These are phyloP conservation scores for Dorcoceras hygrometricum DNA, from an alignment of 257 asterid species.

Conservation along the genomic window DNA sequence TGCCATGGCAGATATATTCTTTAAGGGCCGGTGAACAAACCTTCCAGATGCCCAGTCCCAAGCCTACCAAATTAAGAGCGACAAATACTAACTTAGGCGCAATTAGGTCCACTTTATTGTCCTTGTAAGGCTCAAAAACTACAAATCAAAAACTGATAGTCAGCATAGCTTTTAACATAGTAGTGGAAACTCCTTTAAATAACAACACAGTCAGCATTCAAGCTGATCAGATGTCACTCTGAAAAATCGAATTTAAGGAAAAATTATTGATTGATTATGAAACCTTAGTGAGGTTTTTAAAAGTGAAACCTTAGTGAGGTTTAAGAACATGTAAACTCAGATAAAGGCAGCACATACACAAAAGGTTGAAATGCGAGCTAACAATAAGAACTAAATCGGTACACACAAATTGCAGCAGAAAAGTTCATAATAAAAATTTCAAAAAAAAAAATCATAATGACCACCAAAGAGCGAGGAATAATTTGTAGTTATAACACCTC, in stretches of 20 bases:
- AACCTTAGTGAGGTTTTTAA: constrained; percentile 1
- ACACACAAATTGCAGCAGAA: constrained; percentile 15
- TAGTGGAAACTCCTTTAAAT: background rate
- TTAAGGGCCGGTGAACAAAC: constrained; percentile 36
- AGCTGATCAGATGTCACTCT: constrained; percentile 7
- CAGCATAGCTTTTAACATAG: constrained; percentile 8
- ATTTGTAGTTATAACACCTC: background rate
- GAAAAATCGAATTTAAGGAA: background rate
- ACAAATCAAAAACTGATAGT: constrained; percentile 27
- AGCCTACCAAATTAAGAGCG: constrained; percentile 82
- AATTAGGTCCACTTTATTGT: constrained; percentile 76
- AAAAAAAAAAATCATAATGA: constrained; percentile 6
- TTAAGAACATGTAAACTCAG: background rate
- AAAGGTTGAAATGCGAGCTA: background rate
- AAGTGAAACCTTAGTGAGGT: background rate
- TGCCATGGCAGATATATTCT: background rate
- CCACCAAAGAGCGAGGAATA: background rate
- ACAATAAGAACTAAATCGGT: background rate
- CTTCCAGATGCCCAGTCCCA: constrained; percentile 95
- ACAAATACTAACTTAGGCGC: constrained; percentile 70
- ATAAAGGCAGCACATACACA: background rate
- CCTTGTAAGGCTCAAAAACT: constrained; percentile 97
- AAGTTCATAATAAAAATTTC: constrained; percentile 1
- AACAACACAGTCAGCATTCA: constrained; percentile 11
- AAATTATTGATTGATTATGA: constrained; percentile 2